Evolutionary conservation across 768 basidiomycete species (phyloP).

Genomic region (Mycena alexandri): DNA sequence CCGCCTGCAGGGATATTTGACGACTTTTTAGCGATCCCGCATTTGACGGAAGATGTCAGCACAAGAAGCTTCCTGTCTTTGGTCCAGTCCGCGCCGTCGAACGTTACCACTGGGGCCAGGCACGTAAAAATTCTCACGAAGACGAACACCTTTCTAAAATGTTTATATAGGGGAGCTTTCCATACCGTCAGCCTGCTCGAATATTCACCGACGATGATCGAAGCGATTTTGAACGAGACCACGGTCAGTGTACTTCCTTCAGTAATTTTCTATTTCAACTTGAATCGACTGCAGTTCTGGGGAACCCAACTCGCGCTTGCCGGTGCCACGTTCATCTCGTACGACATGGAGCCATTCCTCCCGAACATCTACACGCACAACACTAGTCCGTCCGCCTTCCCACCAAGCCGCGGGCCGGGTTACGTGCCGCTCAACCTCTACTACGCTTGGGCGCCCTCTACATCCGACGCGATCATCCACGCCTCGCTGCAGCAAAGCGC

Average conservation of each 20-base stretch:
- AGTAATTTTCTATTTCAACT: no score
- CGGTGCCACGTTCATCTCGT: constrained; percentile 54
- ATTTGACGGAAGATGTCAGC: constrained; percentile 51
- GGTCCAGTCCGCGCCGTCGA: constrained; percentile 52
- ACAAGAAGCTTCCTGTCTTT: constrained; percentile 58
- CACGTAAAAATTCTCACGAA: no score
- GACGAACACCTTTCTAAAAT: neutral
- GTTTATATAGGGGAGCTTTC: constrained; percentile 49
- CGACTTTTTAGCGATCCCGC: constrained; percentile 60
- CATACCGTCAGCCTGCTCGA: constrained; percentile 57
- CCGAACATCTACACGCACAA: constrained; percentile 54
- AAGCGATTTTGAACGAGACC: constrained; percentile 60
- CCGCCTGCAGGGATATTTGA: constrained; percentile 66
- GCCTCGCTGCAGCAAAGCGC: constrained; percentile 48
- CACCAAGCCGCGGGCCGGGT: constrained; percentile 45
- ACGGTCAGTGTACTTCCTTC: constrained; percentile 42
- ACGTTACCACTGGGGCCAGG: constrained; percentile 47
- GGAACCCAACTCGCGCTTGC: constrained; percentile 49
- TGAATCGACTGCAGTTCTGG: no score
- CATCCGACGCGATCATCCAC: constrained; percentile 42
- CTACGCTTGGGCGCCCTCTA: constrained; percentile 39
- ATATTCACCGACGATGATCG: constrained; percentile 52
- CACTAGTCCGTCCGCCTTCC: constrained; percentile 58
- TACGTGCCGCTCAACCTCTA: constrained; percentile 47
- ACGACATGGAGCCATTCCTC: constrained; percentile 67